Percentiles rank a stretch among this genome's conserved stretches.
Evolutionary conservation across 2,329 filamentous ascomycete species (phyloP).

Genomic region (Coniochaeta hoffmannii): DNA sequence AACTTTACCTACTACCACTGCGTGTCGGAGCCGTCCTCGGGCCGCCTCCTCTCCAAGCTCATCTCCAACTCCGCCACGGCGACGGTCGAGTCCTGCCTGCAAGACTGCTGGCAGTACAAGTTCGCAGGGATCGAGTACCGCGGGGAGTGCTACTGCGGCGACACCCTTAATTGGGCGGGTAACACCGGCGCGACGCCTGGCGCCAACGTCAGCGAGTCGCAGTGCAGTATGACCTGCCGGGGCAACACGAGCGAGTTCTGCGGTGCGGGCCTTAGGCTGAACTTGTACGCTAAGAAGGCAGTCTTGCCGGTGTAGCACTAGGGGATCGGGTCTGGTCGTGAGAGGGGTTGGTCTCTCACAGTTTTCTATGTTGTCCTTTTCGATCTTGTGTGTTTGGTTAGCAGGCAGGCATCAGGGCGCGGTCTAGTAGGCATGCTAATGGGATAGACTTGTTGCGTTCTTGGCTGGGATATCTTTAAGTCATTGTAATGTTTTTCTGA

Average conservation of each 20-base stretch:
- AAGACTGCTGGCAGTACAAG: constrained; percentile 8
- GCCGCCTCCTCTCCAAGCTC: not conserved
- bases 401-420: not conserved
- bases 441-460: not conserved
- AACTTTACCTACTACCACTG: constrained; percentile 5
- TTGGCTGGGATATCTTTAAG: not conserved
- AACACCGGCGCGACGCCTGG: not conserved
- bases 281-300: not conserved
- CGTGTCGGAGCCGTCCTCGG: constrained; percentile 1
- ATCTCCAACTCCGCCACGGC: not conserved
- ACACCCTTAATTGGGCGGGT: constrained; percentile 5
- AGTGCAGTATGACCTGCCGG: constrained; percentile 19
- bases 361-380: too few relatives aligned
- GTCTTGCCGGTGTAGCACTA: not conserved
- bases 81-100: constrained; percentile 9
- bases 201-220: not conserved
- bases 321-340: too few relatives aligned
- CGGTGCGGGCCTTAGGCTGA: constrained; percentile 5
- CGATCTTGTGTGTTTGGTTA: not conserved
- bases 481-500: too few relatives aligned
- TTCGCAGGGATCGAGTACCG: constrained; percentile 12
- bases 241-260: constrained; percentile 17
- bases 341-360: too few relatives aligned
- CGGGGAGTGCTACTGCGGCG: constrained; percentile 17
- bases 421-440: not conserved